phyloP scores from a whole-genome alignment of 2,329 filamentous ascomycete species.

The Trichophyton rubrum region DNA sequence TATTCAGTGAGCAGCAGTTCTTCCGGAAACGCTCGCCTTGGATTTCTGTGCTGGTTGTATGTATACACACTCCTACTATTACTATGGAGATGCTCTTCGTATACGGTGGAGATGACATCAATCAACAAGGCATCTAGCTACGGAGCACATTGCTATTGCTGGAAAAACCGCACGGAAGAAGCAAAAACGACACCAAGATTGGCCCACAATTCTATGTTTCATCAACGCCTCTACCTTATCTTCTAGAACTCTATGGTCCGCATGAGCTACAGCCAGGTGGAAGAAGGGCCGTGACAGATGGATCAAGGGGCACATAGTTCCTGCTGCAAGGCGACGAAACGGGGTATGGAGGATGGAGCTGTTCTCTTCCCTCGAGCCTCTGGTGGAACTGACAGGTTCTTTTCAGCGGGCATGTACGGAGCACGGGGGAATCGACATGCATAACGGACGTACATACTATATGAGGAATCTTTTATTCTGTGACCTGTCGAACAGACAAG shows the following conservation, averaged over 20 bases:
- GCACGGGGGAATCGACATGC: neutral
- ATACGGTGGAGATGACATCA: slow-evolving; percentile 1
- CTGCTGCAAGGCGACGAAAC: neutral
- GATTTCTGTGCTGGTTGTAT: neutral
- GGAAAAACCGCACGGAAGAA: neutral
- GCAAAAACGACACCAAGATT: neutral
- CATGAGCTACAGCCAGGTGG: neutral
- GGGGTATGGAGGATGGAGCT: neutral
- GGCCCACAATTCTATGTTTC: neutral
- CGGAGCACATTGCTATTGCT: neutral
- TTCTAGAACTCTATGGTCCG: neutral
- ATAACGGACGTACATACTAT: neutral
- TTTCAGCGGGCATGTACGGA: neutral
- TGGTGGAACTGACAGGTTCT: neutral
- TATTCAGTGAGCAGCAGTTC: neutral
- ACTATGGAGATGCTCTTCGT: neutral
- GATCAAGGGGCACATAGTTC: neutral
- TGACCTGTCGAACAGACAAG: neutral
- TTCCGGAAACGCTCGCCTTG: neutral
- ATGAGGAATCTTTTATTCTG: neutral
- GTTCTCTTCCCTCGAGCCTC: neutral
- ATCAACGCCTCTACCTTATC: neutral
- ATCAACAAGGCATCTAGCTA: neutral
- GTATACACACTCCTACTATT: too few species aligned
- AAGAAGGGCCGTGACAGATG: neutral